Base-by-base conservation (phyloP, 257 asterid species). In the Cynanchum wilfordii region DNA sequence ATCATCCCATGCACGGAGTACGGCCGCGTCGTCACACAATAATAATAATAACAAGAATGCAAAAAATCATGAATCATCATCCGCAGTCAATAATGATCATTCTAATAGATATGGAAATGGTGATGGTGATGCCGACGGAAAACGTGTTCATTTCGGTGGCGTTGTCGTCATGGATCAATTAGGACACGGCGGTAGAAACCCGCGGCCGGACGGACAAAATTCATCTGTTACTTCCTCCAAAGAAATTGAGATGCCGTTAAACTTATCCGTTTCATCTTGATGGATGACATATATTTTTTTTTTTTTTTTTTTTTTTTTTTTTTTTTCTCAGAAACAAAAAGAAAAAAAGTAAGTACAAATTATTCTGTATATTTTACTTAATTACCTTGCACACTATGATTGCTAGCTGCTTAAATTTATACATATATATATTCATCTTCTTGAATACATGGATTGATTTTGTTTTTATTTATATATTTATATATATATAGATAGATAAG, bases 161-260 rank as follows among this genome's bases (percentile, higher is more conserved):
- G 73, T 52, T 3, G 62, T 69, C 27, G 73, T 69, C 45, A 36
- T 13, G 10, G 72, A 68, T 0, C 59, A 74, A 17, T 42, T 42
- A 8, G 59, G 59, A 1, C 20, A 24, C 10, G 57, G 36, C 36
- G 76, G 52, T 7, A 20, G 47, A 42, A 42, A 42, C 47, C 47
- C n/a, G 7, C 47, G 1, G 7, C 63, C 20, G 10, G 74, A 49
- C 5, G 75, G 60, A 50, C 64, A 54, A 67, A 70, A 71, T 45
- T 58, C 77, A 33, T 77, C 82, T 16, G 24, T 59, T 45, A 24
- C 50, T 22, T 77, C 81, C 1, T 72, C 84, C 10, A 73, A 62
- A 73, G 84, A 80, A 76, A 38, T 63, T 63, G 83, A 80, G 73
- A 76, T 72, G 73, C 83, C 83, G 16, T 76, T 80, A 20, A 75